Conservation (phyloP, 1,284 basidiomycete genomes). For the Peniophora sp. region DNA sequence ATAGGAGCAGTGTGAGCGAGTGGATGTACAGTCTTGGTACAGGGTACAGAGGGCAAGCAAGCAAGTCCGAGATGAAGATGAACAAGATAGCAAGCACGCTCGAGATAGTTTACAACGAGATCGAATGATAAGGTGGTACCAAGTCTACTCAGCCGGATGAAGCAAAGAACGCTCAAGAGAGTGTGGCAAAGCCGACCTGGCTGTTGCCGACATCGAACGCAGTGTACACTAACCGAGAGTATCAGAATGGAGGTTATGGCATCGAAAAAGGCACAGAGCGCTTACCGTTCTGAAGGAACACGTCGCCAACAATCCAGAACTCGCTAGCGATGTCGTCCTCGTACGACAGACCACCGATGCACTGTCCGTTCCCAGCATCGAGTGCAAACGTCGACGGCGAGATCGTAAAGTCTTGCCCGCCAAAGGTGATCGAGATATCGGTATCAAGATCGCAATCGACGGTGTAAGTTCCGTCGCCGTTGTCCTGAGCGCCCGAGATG, state of each 20-base stretch:
- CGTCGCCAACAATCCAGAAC: constrained; percentile 23
- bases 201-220: not conserved
- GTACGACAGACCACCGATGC: constrained; percentile 13
- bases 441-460: constrained; percentile 18
- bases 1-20: too few species aligned
- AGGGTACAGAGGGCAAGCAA: not conserved
- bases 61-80: not conserved
- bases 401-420: constrained; percentile 13
- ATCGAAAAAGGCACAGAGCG: too few species aligned
- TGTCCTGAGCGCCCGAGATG: not conserved
- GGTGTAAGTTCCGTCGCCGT: constrained; percentile 5
- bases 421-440: constrained; percentile 15
- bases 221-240: not conserved
- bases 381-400: constrained; percentile 17
- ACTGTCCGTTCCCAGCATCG: constrained; percentile 11
- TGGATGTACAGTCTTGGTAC: not conserved
- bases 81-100: too few species aligned
- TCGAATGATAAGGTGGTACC: too few species aligned
- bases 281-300: constrained; percentile 14
- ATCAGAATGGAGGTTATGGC: too few species aligned
- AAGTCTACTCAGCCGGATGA: too few species aligned
- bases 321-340: constrained; percentile 5
- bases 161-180: not conserved
- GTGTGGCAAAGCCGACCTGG: constrained; percentile 1
- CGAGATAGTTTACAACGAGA: not conserved